Evolutionary conservation across 768 basidiomycete species (phyloP).

Genomic region (Panaeolus papilionaceus): DNA sequence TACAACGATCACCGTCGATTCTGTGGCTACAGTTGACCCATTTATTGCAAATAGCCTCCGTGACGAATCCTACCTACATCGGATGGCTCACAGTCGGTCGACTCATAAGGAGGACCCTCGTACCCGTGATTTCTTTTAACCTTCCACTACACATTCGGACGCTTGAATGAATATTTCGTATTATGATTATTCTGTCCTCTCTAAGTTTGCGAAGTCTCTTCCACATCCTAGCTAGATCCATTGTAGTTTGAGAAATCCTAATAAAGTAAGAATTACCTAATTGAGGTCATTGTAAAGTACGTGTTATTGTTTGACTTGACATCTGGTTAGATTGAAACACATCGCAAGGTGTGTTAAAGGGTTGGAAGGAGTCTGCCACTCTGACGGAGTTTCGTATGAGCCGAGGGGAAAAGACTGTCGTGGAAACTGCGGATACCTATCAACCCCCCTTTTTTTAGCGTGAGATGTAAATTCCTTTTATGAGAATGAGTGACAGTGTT

Average conservation of each 20-base stretch:
- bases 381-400: not conserved
- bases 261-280: not conserved
- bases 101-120: slow-evolving; percentile 25
- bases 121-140: slow-evolving; percentile 35
- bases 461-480: not conserved
- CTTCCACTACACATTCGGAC: not conserved
- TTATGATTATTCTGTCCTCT: not conserved
- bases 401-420: not conserved
- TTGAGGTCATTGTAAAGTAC: not conserved
- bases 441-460: not conserved
- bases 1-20: slow-evolving; percentile 33
- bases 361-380: not conserved
- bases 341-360: not conserved
- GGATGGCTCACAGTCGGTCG: slow-evolving; percentile 24
- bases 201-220: not conserved
- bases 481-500: not conserved
- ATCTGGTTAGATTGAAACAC: too few relatives aligned
- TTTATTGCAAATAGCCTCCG: slow-evolving; percentile 42
- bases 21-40: slow-evolving; percentile 32
- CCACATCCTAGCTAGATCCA: not conserved
- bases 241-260: not conserved
- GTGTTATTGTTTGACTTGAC: too few relatives aligned
- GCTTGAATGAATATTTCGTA: not conserved
- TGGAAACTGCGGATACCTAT: not conserved
- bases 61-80: slow-evolving; percentile 41